A percentile compares a stretch with the other conserved stretches of the same genome.
Conservation (phyloP, 495 filamentous ascomycete genomes). For the Trichocladium uniseriatum region DNA sequence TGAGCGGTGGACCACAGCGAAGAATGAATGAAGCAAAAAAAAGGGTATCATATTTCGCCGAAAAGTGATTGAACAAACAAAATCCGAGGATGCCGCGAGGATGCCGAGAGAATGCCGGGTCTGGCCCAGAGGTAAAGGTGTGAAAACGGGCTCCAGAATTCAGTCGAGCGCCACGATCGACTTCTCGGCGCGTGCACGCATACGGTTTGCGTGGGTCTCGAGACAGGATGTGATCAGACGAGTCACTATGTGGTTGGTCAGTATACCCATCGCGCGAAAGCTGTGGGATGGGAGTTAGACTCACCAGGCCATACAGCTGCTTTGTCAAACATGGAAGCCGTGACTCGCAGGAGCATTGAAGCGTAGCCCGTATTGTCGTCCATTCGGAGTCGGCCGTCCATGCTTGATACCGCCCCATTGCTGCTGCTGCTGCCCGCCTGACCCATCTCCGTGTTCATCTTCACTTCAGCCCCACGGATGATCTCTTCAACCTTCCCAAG, state of each 20-base stretch:
- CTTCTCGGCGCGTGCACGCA: conserved; percentile 58
- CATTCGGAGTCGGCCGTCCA: conserved; percentile 47
- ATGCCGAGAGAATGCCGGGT: too few species aligned
- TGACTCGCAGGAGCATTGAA: conserved; percentile 76
- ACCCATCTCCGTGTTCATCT: conserved; percentile 54
- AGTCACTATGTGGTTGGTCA: conserved; percentile 49
- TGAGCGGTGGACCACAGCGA: too few species aligned
- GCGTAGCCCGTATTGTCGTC: conserved; percentile 65
- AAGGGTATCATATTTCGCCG: background rate
- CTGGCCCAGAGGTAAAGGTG: too few species aligned
- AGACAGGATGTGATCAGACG: conserved; percentile 81
- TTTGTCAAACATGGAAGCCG: conserved; percentile 82
- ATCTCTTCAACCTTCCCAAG: conserved; percentile 78
- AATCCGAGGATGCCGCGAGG: background rate
- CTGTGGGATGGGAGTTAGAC: conserved; percentile 15
- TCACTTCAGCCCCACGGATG: conserved; percentile 65
- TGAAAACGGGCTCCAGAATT: too few species aligned
- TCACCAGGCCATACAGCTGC: conserved; percentile 88
- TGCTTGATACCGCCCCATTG: conserved; percentile 36
- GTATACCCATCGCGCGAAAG: background rate
- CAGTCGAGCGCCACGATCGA: conserved; percentile 36
- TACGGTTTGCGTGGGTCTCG: conserved; percentile 74
- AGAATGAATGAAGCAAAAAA: too few species aligned
- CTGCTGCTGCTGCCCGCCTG: conserved; percentile 5
- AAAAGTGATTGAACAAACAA: background rate